These are phyloP conservation scores for Ogataea pignaliae DNA, from an alignment of 805 yeast genomes.

Conservation along the genomic window DNA sequence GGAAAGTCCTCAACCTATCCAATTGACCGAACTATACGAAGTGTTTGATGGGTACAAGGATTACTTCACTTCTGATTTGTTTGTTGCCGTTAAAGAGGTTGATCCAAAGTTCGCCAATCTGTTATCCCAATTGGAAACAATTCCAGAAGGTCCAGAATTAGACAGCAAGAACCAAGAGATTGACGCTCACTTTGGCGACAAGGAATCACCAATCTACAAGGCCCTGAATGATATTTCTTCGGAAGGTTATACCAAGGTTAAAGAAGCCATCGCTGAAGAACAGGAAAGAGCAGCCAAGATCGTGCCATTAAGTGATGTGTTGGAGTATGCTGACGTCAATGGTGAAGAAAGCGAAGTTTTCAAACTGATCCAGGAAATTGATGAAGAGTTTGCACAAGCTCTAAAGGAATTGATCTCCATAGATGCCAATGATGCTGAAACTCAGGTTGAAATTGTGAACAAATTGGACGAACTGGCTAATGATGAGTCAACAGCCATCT, in stretches of 20 bases:
- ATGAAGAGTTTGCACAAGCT: slow-evolving; percentile 17
- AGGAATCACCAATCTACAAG: slow-evolving; percentile 13
- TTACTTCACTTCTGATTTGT: slow-evolving; percentile 16
- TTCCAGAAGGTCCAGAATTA: slow-evolving; percentile 20
- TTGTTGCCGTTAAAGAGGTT: slow-evolving; percentile 12
- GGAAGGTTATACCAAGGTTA: slow-evolving; percentile 11
- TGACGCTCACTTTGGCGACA: slow-evolving; percentile 14
- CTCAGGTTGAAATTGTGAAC: slow-evolving; percentile 14
- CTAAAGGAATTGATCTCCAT: slow-evolving; percentile 7
- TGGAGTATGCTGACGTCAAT: slow-evolving; percentile 17
- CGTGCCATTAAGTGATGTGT: slow-evolving; percentile 19
- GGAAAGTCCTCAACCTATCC: slow-evolving; percentile 24
- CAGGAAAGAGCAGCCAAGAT: slow-evolving; percentile 15
- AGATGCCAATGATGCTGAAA: slow-evolving; percentile 8
- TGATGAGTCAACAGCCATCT: slow-evolving; percentile 16
- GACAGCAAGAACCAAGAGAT: slow-evolving; percentile 18
- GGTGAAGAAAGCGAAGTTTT: slow-evolving; percentile 24
- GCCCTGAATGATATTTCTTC: slow-evolving; percentile 22
- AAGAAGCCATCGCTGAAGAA: slow-evolving; percentile 15
- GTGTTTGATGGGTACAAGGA: slow-evolving; percentile 22
- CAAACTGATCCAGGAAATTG: slow-evolving; percentile 18
- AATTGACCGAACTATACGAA: slow-evolving; percentile 22
- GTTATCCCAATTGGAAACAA: slow-evolving; percentile 18
- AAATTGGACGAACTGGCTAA: slow-evolving; percentile 17
- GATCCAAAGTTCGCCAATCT: slow-evolving; percentile 21